phyloP scores from a whole-genome alignment of 108 stramenopile species.

The Skeletonema grethae region DNA sequence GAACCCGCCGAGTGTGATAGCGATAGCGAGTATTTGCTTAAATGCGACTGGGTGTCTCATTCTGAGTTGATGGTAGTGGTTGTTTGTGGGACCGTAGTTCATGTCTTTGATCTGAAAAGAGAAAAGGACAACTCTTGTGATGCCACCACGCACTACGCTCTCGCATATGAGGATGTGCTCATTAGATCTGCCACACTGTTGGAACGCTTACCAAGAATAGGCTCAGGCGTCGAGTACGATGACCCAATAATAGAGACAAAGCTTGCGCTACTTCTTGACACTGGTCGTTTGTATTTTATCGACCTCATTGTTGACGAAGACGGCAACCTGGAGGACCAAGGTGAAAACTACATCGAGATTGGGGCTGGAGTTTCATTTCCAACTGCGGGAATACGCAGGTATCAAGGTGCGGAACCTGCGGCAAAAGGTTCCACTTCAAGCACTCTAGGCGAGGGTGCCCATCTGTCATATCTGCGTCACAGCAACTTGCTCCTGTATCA shows the following conservation, averaged over 20 bases:
- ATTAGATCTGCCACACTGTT: slow-evolving; percentile 42
- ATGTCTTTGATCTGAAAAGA: slow-evolving; percentile 61
- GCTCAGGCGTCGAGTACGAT: slow-evolving; percentile 1
- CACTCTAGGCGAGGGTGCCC: slow-evolving; percentile 69
- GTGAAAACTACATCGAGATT: slow-evolving; percentile 53
- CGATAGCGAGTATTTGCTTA: slow-evolving; percentile 54
- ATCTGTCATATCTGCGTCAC: slow-evolving; percentile 53
- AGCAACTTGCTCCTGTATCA: slow-evolving; percentile 72
- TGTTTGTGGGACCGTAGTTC: slow-evolving; percentile 61
- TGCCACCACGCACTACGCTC: slow-evolving; percentile 46
- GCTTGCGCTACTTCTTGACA: slow-evolving; percentile 63
- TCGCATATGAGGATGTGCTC: slow-evolving; percentile 52
- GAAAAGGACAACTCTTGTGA: slow-evolving; percentile 29
- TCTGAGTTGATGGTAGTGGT: slow-evolving; percentile 62
- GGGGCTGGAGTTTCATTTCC: slow-evolving; percentile 56
- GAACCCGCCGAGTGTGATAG: slow-evolving; percentile 62
- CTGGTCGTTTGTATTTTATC: slow-evolving; percentile 59
- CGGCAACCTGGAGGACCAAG: slow-evolving; percentile 52
- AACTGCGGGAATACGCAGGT: slow-evolving; percentile 53
- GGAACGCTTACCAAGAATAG: slow-evolving; percentile 18
- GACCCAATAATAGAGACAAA: slow-evolving; percentile 25
- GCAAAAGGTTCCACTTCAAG: slow-evolving; percentile 46
- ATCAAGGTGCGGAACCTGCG: slow-evolving; percentile 37
- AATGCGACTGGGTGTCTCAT: slow-evolving; percentile 68
- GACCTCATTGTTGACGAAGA: slow-evolving; percentile 51